Evolutionary conservation across 176 grass and related monocot species (phyloP).

Genomic region (Oryza meyeriana): DNA sequence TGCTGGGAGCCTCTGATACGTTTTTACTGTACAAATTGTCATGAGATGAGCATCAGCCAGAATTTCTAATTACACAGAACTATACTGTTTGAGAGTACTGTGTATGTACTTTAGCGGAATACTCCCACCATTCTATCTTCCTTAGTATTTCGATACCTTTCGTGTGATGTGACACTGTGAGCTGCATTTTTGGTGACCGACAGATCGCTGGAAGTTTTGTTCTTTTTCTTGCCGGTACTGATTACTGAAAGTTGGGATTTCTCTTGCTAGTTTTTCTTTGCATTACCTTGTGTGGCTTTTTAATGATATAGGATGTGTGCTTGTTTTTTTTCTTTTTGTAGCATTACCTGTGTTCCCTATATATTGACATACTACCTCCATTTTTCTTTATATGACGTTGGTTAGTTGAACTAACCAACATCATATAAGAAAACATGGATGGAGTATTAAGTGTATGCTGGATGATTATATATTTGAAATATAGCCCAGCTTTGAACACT

Average conservation of each 20-base stretch:
- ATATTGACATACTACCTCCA: no score
- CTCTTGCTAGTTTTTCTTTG: constrained; percentile 5
- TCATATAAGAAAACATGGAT: no score
- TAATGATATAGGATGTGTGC: neutral
- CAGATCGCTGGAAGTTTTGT: neutral
- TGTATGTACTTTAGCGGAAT: neutral
- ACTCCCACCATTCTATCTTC: neutral
- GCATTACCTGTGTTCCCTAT: neutral
- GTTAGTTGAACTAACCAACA: no score
- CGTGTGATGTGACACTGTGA: neutral
- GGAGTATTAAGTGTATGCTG: neutral
- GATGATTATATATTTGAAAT: constrained; percentile 19
- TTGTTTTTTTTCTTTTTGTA: no score
- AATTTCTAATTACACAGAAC: neutral
- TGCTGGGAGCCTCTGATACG: neutral
- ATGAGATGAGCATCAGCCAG: neutral
- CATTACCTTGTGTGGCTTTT: constrained; percentile 6
- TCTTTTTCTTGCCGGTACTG: neutral
- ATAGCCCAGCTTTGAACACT: neutral
- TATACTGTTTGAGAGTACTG: neutral
- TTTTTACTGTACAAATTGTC: neutral
- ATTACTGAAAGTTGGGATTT: constrained; percentile 4
- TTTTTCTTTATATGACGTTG: no score
- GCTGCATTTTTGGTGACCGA: neutral
- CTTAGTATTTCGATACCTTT: neutral